phyloP scores from a whole-genome alignment of 1,284 basidiomycete species.

The Apiotrichum porosum region DNA sequence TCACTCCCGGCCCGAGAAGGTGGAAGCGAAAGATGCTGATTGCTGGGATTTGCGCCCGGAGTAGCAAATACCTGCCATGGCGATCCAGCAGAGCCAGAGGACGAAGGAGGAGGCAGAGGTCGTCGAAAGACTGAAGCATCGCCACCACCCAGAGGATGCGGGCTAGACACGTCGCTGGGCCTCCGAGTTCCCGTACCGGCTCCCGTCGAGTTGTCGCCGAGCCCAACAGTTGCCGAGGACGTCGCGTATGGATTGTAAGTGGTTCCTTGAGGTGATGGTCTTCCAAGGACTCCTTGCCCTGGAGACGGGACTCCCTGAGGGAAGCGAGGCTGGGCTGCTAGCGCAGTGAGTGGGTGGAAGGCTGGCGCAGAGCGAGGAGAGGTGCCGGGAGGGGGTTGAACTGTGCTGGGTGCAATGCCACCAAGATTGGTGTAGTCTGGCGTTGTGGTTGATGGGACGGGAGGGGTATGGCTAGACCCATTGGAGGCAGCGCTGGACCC shows the following conservation, averaged over 20 bases:
- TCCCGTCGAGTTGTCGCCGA: background rate
- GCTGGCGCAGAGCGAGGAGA: background rate
- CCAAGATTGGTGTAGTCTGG: slow-evolving; percentile 20
- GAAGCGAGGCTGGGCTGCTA: slow-evolving; percentile 3
- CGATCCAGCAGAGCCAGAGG: background rate
- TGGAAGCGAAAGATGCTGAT: slow-evolving; percentile 34
- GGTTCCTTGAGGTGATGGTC: background rate
- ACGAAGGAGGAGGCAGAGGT: background rate
- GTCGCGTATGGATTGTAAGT: slow-evolving; percentile 9
- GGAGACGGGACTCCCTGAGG: background rate
- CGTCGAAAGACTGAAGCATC: background rate
- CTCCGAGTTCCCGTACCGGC: too few species aligned
- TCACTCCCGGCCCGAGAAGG: slow-evolving; percentile 40
- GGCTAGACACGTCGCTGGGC: slow-evolving; percentile 3
- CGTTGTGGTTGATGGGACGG: slow-evolving; percentile 16
- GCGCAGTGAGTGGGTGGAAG: slow-evolving; percentile 7
- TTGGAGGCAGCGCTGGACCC: slow-evolving; percentile 17
- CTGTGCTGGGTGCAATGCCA: background rate
- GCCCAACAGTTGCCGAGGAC: background rate
- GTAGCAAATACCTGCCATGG: slow-evolving; percentile 8
- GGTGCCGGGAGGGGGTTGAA: background rate
- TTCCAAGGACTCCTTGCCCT: background rate
- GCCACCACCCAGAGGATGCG: background rate
- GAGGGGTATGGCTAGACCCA: slow-evolving; percentile 20
- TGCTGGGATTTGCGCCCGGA: background rate